Percentiles rank a stretch among this genome's conserved stretches.
Evolutionary conservation across 75 land plant genomes (phyloP).

Genomic region (Sequoia sempervirens): DNA sequence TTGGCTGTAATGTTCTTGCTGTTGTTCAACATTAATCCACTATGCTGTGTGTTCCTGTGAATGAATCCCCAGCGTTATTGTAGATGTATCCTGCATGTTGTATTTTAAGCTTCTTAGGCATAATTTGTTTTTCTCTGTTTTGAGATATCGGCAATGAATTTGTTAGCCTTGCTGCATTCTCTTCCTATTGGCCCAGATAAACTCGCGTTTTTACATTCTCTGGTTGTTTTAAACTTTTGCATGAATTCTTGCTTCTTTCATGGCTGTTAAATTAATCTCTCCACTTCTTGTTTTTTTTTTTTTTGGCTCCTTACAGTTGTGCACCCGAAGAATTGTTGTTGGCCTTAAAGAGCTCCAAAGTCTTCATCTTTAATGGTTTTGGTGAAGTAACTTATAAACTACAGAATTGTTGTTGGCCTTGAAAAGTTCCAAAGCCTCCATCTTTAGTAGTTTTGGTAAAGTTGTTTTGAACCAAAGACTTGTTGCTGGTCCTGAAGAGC

Average conservation of each 20-base stretch:
- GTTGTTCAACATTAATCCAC: neutral
- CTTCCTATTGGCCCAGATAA: no score
- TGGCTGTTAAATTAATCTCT: neutral
- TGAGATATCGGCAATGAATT: no score
- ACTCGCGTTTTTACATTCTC: neutral
- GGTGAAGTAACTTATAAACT: neutral
- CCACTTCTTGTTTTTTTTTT: neutral
- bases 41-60: neutral
- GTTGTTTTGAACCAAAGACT: neutral
- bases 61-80: neutral
- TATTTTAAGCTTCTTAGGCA: no score
- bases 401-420: neutral
- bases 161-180: no score
- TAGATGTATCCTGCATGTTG: no score
- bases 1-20: neutral
- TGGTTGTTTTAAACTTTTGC: neutral
- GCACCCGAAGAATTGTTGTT: neutral
- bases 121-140: no score
- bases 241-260: neutral
- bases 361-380: neutral
- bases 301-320: conserved; percentile 5
- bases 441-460: neutral
- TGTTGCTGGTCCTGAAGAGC: neutral
- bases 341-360: conserved; percentile 6
- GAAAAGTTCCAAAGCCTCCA: neutral